phyloP scores from a whole-genome alignment of 1,284 basidiomycete genomes.

The Ustilago sp. region DNA sequence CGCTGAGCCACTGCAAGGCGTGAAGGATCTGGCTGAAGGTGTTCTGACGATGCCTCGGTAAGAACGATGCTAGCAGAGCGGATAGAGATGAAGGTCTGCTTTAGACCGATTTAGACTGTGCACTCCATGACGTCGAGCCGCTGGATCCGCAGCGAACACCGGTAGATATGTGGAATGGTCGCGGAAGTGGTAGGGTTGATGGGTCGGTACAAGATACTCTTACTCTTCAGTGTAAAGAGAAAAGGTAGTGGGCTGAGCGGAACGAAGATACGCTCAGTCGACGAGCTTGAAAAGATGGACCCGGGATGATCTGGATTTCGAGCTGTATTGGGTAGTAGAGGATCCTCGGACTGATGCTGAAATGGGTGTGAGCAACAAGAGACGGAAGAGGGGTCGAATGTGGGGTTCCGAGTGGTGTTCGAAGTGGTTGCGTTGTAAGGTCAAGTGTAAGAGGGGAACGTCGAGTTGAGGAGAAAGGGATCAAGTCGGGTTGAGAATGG shows the following conservation, averaged over 20 bases:
- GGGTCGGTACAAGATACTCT: too few relatives aligned
- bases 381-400: background rate
- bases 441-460: background rate
- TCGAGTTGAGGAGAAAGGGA: too few relatives aligned
- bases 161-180: background rate
- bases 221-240: background rate
- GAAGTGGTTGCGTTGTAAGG: background rate
- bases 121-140: background rate
- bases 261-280: background rate
- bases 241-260: background rate
- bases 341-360: background rate
- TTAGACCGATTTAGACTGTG: background rate
- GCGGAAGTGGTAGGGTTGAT: background rate
- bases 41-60: background rate
- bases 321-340: background rate
- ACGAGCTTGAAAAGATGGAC: background rate
- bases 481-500: background rate
- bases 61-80: background rate
- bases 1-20: conserved; percentile 8
- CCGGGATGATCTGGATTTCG: background rate
- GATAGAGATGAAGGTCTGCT: background rate
- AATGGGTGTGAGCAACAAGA: background rate
- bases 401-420: background rate
- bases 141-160: background rate
- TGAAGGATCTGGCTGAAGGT: background rate